These are phyloP conservation scores for Yamadazyma sp. DNA, from an alignment of 805 yeast species.

Conservation along the genomic window DNA sequence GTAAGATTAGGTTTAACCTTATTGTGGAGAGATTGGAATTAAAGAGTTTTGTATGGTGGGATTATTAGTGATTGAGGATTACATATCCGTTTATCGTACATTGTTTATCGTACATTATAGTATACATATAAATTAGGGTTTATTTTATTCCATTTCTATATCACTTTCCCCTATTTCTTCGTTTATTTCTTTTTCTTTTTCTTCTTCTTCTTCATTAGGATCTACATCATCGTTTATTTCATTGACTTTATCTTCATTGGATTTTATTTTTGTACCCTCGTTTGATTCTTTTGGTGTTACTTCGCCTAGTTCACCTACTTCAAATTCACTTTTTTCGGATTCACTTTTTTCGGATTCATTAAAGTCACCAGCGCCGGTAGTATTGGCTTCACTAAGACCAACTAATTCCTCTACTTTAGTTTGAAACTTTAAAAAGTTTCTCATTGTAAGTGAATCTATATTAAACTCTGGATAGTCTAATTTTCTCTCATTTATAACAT, in stretches of 20 bases:
- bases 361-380: too few species aligned
- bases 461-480: slow-evolving; percentile 25
- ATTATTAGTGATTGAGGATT: too few species aligned
- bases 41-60: too few species aligned
- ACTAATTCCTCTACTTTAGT: slow-evolving; percentile 21
- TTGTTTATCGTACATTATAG: too few species aligned
- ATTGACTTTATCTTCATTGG: slow-evolving; percentile 10
- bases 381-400: slow-evolving; percentile 25
- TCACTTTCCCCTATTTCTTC: slow-evolving; percentile 3
- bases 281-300: slow-evolving; percentile 10
- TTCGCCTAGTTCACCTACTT: slow-evolving; percentile 8
- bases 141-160: slow-evolving; percentile 2
- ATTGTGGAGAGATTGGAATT: too few species aligned
- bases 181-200: slow-evolving; percentile 6
- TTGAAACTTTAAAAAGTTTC: slow-evolving; percentile 30
- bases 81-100: too few species aligned
- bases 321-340: slow-evolving; percentile 9
- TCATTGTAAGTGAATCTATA: slow-evolving; percentile 29
- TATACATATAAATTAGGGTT: too few species aligned
- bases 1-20: too few species aligned
- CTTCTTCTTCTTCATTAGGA: slow-evolving; percentile 11
- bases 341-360: slow-evolving; percentile 8
- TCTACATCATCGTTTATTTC: slow-evolving; percentile 11
- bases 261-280: slow-evolving; percentile 1
- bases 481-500: slow-evolving; percentile 19